Base-by-base conservation (phyloP, 2,329 filamentous ascomycete species). In the Emmonsiellopsis sp. region DNA sequence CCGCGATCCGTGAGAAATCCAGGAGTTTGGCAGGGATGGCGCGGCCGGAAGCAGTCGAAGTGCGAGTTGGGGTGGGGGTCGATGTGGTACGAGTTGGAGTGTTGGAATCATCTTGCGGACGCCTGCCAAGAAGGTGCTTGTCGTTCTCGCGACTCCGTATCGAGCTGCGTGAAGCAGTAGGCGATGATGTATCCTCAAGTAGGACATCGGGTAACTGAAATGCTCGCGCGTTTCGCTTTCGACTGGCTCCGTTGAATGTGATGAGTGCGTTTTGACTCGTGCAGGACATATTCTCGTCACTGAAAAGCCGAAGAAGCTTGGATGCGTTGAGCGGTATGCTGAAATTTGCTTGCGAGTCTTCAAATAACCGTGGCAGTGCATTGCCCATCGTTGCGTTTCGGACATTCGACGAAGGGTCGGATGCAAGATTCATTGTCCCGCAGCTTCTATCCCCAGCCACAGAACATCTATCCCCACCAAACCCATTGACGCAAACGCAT, bases 401-500 rank as follows among this genome's bases (percentile, higher is more conserved):
- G 48, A 68, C 72, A 42, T 60, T 58, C 6, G 60, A 63, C 0
- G 62, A 62, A 42, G 72, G 71, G 31, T 74, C 68, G 14, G 69
- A 67, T 21, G 68, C 58, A 27, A 75, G 64, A 33, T 65, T 67
- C 2, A 73, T 60, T 36, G 77, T 82, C 6, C 78, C 77, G 61
- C 84, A 87, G 46, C 71, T 71, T 27, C 77, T 71, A 53, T 78
- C 77, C 11, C 74, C 69, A 11, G 70, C 59, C 4, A 69, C 71
- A 2, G 70, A 74, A 63, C 85, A 88, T 13, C 73, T 77, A 1
- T 71, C 71, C 21, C 85, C 85, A 0, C 87, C 91, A 66, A 92
- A 97, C 1, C 91, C 89, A 62, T 93, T 90, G 21, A 85, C 83
- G 69, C 92, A 98, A 43, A 96, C 82, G 66, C 92, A 98, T 10